phyloP scores from a whole-genome alignment of 352 stramenopile genomes.

The Globisporangium takayamanum region DNA sequence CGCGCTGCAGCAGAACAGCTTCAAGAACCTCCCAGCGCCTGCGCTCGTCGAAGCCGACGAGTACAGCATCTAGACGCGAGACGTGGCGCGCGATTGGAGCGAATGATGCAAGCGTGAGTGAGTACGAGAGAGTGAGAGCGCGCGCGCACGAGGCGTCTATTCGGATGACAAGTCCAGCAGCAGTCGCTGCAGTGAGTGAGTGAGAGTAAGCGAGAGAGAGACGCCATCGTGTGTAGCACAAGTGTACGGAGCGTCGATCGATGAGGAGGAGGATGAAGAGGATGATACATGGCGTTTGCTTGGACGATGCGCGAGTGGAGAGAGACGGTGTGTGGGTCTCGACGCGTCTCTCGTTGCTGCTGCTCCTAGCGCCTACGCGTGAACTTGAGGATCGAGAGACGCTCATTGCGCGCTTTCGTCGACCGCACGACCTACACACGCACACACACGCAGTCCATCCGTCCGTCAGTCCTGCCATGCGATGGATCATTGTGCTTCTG shows the following conservation, averaged over 20 bases:
- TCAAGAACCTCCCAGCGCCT: constrained; percentile 69
- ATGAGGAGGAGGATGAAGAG: too few species aligned
- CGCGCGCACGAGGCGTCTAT: too few species aligned
- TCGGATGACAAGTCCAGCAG: neutral
- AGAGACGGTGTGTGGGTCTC: neutral
- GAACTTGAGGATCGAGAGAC: constrained; percentile 75
- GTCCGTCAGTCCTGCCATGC: neutral
- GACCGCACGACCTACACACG: constrained; percentile 51
- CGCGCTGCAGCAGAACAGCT: constrained; percentile 74
- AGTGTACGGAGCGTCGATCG: constrained; percentile 1
- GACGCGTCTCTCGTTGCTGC: neutral
- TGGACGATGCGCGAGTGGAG: neutral
- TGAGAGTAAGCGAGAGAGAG: constrained; percentile 1
- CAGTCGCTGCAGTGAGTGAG: neutral
- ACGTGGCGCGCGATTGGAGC: neutral
- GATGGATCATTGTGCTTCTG: too few species aligned
- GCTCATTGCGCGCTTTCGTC: constrained; percentile 64
- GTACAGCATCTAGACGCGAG: constrained; percentile 51
- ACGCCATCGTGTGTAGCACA: neutral
- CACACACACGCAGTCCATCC: neutral
- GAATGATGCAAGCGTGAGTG: neutral
- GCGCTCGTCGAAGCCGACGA: constrained; percentile 71
- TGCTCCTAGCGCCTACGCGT: neutral
- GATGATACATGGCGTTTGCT: too few species aligned
- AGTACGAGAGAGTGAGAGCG: neutral